These are phyloP conservation scores for Choiromyces venosus DNA, from an alignment of 495 filamentous ascomycete species.

Conservation along the genomic window DNA sequence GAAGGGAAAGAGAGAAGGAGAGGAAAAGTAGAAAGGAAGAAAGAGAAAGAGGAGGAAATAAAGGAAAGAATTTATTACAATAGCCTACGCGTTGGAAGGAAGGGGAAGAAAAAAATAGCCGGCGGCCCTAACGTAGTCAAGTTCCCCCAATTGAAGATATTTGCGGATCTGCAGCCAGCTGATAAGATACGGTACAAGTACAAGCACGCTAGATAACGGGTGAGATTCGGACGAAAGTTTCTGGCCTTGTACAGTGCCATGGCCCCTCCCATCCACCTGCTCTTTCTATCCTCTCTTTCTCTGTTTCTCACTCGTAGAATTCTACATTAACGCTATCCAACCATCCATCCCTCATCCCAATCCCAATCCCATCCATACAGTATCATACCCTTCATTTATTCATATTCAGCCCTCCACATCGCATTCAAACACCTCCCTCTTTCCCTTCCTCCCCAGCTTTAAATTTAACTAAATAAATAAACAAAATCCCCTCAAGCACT, in stretches of 20 bases:
- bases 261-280: neutral
- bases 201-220: neutral
- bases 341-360: neutral
- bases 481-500: no score
- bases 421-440: neutral
- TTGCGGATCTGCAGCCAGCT: neutral
- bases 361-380: neutral
- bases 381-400: neutral
- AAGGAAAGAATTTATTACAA: constrained; percentile 2
- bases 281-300: no score
- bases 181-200: neutral
- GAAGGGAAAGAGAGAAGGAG: constrained; percentile 5
- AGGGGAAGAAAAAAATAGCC: constrained; percentile 8
- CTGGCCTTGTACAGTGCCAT: neutral
- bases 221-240: neutral
- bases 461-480: neutral
- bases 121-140: neutral
- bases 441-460: no score
- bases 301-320: neutral
- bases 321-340: no score
- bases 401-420: neutral
- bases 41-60: constrained; percentile 7
- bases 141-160: neutral
- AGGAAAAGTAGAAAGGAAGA: neutral
- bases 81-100: neutral